Conservation (phyloP, 148 eudicot genomes). For the Vaccinium vitisidaea region DNA sequence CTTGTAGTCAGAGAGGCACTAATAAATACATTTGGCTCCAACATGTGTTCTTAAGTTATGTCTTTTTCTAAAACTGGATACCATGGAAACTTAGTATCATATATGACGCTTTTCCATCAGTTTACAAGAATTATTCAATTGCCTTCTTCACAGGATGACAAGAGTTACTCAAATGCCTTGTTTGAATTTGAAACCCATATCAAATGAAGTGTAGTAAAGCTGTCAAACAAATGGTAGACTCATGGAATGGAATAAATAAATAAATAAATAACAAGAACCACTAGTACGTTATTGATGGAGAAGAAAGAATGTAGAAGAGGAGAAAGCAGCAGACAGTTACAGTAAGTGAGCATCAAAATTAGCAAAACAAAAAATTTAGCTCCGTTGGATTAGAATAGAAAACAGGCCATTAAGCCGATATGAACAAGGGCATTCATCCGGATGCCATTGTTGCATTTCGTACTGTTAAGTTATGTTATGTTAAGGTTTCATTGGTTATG, state of each 20-base stretch:
- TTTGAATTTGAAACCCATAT: neutral
- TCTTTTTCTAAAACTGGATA: neutral
- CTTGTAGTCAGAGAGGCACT: neutral
- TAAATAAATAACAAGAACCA: neutral
- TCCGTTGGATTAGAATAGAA: neutral
- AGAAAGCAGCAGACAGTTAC: neutral
- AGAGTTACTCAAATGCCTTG: neutral
- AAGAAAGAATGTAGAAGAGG: neutral
- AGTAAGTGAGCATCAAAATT: neutral
- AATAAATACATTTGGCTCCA: neutral
- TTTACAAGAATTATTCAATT: neutral
- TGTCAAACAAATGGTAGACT: no score
- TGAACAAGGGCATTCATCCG: neutral
- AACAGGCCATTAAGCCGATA: neutral
- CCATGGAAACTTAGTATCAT: neutral
- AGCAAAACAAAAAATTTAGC: neutral
- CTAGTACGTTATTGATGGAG: neutral
- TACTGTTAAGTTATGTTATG: no score
- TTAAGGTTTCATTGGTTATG: no score
- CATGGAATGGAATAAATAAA: no score
- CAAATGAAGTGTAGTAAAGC: no score
- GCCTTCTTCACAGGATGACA: neutral
- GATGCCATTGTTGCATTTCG: neutral
- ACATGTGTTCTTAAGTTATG: neutral
- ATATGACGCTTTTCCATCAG: neutral